phyloP scores from a whole-genome alignment of 306 rosid genomes.

The Cucurbita argyrosperma region DNA sequence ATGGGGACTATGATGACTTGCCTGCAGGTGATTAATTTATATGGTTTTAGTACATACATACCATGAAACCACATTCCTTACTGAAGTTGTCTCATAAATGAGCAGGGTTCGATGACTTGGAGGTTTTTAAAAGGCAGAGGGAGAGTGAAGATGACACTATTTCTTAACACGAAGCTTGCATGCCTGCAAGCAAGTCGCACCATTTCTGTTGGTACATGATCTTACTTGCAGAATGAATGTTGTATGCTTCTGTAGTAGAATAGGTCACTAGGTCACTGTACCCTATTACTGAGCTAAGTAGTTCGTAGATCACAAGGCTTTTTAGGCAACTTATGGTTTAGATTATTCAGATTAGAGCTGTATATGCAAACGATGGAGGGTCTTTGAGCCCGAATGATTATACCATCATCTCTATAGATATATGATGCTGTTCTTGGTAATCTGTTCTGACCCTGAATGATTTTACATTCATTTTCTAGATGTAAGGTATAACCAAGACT shows the following conservation, averaged over 20 bases:
- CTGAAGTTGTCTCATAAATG: conserved; percentile 8
- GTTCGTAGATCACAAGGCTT: conserved; percentile 1
- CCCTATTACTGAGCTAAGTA: not conserved
- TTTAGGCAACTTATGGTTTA: not conserved
- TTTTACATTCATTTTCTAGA: not conserved
- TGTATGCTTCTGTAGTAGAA: not conserved
- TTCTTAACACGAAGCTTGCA: conserved; percentile 19
- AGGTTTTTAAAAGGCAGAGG: conserved; percentile 36
- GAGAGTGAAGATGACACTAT: conserved; percentile 37
- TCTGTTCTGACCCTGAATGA: not conserved
- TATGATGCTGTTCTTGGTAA: not conserved
- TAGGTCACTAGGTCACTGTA: conserved; percentile 1
- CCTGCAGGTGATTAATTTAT: conserved; percentile 29
- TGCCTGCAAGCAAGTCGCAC: not conserved
- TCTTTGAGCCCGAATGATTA: too few species aligned
- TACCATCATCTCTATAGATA: not conserved
- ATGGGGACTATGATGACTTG: conserved; percentile 54
- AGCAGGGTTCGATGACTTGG: conserved; percentile 70
- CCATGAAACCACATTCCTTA: not conserved
- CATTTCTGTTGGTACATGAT: not conserved
- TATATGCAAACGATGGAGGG: not conserved
- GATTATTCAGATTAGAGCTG: not conserved
- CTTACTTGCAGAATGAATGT: not conserved
- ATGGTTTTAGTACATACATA: not conserved
- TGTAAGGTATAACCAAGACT: not conserved